These are phyloP conservation scores for Hypomyces rosellus DNA, from an alignment of 2,329 filamentous ascomycete species.

Conservation along the genomic window DNA sequence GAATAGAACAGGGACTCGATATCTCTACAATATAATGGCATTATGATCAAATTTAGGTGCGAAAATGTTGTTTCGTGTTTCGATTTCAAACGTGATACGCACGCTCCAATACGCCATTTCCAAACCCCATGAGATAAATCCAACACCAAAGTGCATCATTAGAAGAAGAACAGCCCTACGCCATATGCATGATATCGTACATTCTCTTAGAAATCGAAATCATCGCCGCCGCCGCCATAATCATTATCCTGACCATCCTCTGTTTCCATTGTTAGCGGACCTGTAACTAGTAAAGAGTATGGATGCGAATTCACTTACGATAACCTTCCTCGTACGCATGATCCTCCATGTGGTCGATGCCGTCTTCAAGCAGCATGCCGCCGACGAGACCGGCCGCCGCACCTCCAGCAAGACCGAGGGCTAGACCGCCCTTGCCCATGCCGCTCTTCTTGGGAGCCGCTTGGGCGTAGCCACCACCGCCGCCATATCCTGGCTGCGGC, in stretches of 20 bases:
- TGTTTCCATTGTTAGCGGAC: constrained; percentile 7
- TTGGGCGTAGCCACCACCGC: constrained; percentile 8
- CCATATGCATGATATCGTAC: not conserved
- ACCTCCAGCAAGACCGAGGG: constrained; percentile 64
- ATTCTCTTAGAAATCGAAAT: constrained; percentile 13
- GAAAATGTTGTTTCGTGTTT: no score
- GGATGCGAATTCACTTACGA: constrained; percentile 22
- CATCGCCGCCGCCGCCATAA: constrained; percentile 21
- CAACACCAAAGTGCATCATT: not conserved
- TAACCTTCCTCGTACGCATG: constrained; percentile 47
- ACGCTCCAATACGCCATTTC: constrained; percentile 1
- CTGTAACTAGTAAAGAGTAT: constrained; percentile 10
- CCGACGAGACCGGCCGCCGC: constrained; percentile 75
- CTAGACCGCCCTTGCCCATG: constrained; percentile 21
- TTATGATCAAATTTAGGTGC: no score
- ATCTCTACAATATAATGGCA: no score
- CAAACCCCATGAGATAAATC: not conserved
- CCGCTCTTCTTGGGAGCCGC: constrained; percentile 37
- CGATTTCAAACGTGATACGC: no score
- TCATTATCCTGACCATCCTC: constrained; percentile 27
- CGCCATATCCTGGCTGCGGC: constrained; percentile 23
- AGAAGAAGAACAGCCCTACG: not conserved
- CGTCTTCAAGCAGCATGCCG: constrained; percentile 64
- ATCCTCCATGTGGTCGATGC: constrained; percentile 56
- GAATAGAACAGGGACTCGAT: no score